Conservation (phyloP, 257 asterid species). For the Penstemon barbatus region DNA sequence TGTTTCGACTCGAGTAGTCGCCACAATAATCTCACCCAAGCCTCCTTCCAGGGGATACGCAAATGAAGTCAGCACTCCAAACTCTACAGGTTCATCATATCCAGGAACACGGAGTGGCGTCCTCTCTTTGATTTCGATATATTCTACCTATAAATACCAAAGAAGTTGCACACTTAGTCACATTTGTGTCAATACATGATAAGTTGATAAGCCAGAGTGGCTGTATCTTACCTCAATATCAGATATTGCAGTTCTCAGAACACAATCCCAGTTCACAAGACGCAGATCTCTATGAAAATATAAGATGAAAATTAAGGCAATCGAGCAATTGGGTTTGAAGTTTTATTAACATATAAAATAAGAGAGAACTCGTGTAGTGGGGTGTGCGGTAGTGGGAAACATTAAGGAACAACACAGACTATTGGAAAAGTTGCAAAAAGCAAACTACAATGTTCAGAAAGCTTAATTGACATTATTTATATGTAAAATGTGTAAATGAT, state of each 20-base stretch:
- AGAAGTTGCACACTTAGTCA: constrained; percentile 25
- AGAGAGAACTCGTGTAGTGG: neutral
- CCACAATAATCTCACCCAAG: constrained; percentile 89
- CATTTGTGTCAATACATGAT: constrained; percentile 1
- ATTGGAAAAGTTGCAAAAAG: neutral
- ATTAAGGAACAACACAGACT: neutral
- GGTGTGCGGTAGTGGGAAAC: constrained; percentile 5
- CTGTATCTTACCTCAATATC: constrained; percentile 74
- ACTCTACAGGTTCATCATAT: constrained; percentile 76
- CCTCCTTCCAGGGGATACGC: constrained; percentile 93
- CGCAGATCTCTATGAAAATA: constrained; percentile 67
- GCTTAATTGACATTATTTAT: neutral
- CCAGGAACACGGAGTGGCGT: constrained; percentile 69
- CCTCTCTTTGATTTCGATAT: constrained; percentile 76
- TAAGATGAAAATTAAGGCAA: constrained; percentile 22
- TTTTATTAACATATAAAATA: neutral
- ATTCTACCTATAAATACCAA: constrained; percentile 65
- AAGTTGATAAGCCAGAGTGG: constrained; percentile 14
- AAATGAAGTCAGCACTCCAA: constrained; percentile 90
- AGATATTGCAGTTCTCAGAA: constrained; percentile 89
- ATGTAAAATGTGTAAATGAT: neutral
- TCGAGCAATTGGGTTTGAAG: neutral
- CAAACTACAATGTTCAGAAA: neutral
- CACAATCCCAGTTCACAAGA: constrained; percentile 95
- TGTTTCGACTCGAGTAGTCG: constrained; percentile 93